A percentile compares a stretch with the other conserved stretches of the same genome.
Conservation (phyloP, 768 basidiomycete species). For the Panaeolus cyanescens region DNA sequence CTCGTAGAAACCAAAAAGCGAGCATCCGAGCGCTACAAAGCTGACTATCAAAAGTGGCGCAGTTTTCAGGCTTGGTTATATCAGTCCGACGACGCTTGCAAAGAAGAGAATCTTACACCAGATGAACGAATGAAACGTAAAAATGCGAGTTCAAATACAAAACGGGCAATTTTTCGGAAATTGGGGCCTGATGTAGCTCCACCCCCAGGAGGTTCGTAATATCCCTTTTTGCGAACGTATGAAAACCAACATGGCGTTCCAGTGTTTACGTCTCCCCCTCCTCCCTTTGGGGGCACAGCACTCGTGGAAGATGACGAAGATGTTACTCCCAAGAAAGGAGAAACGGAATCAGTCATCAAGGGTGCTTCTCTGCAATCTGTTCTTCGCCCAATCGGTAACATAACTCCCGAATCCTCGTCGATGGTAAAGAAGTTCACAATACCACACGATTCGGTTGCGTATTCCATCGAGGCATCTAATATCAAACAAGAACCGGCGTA, state of each 20-base stretch:
- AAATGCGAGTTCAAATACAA: slow-evolving; percentile 19
- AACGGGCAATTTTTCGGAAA: slow-evolving; percentile 24
- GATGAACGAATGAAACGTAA: slow-evolving; percentile 28
- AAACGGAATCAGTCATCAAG: neutral
- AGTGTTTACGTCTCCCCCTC: too few species aligned
- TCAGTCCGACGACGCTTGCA: slow-evolving; percentile 28
- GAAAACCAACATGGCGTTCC: too few species aligned
- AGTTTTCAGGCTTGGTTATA: slow-evolving; percentile 45
- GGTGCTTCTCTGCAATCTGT: neutral
- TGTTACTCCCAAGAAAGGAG: slow-evolving; percentile 16
- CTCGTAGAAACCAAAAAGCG: slow-evolving; percentile 45
- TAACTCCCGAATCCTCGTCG: slow-evolving; percentile 23
- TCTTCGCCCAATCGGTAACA: slow-evolving; percentile 6
- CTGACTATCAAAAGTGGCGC: slow-evolving; percentile 57
- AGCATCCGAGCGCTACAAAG: slow-evolving; percentile 46
- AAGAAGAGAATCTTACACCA: slow-evolving; percentile 24
- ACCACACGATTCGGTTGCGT: slow-evolving; percentile 17
- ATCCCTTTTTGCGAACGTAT: too few species aligned
- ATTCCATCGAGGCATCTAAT: slow-evolving; percentile 15
- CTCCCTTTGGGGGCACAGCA: slow-evolving; percentile 22
- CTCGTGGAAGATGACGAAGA: slow-evolving; percentile 27
- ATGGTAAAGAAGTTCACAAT: slow-evolving; percentile 5
- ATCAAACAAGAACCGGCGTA: slow-evolving; percentile 21
- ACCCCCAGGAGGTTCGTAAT: neutral
- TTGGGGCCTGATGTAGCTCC: slow-evolving; percentile 14